Evolutionary conservation across 257 asterid genomes (phyloP), one percentile per base, ranked within the genome.

Genomic region (Catharanthus roseus): DNA sequence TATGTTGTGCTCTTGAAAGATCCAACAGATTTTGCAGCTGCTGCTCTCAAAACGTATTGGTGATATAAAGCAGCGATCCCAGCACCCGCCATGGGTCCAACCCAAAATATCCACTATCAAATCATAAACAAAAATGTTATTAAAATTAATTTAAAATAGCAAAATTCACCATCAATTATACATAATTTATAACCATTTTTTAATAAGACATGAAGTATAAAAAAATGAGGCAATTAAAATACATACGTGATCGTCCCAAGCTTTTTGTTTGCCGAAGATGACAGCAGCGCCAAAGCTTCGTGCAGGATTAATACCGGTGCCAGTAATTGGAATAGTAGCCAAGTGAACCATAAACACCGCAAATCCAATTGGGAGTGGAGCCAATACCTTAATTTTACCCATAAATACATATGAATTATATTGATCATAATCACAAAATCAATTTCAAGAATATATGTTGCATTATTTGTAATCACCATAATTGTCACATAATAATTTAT

Each of bases 81-180:
- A 3, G 96, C 97, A 24, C 97, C 97, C 12, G 88, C 82, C 42
- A 88, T 76, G 0, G 97, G 97, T 28, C 97, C 97, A 39, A 84
- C 97, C 97, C 97, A 90, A 81, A 90, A 90, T 13, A 88, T 82
- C 97, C 97, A 90, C 93, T 88, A 84, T 42, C 44, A 70, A 15
- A 64, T 3, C 26, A 16, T 56, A 33, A 29, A n/a, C n/a, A n/a
- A n/a, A n/a, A n/a, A n/a, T n/a, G n/a, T n/a, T n/a, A n/a, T n/a
- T n/a, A n/a, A n/a, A n/a, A n/a, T n/a, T n/a, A n/a, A n/a, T n/a
- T n/a, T n/a, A n/a, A n/a, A n/a, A n/a, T n/a, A n/a, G n/a, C n/a
- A n/a, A n/a, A n/a, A n/a, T n/a, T n/a, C n/a, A n/a, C n/a, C n/a
- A n/a, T n/a, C n/a, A n/a, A n/a, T n/a, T n/a, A n/a, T n/a, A n/a